phyloP scores from a whole-genome alignment of 352 stramenopile genomes.

The Pythium scleroteichum region DNA sequence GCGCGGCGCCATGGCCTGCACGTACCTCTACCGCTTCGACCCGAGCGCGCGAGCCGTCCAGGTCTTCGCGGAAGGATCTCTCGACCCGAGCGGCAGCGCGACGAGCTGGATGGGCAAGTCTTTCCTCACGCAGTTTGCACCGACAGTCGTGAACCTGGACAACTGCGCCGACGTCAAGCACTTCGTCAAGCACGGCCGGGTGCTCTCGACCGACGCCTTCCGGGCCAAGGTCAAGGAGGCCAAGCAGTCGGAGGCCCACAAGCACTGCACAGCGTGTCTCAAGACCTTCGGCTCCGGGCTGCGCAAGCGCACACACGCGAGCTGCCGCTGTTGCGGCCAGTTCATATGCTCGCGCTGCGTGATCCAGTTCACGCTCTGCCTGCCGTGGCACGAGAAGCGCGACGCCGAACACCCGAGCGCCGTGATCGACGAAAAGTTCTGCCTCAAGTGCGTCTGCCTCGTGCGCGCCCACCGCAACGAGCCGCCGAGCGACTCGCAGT shows the following conservation, averaged over 20 bases:
- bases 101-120: conserved; percentile 54
- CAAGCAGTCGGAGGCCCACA: conserved; percentile 32
- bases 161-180: conserved; percentile 79
- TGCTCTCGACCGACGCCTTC: conserved; percentile 52
- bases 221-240: conserved; percentile 14
- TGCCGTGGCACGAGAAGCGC: conserved; percentile 47
- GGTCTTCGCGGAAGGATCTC: conserved; percentile 61
- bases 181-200: conserved; percentile 75
- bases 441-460: conserved; percentile 75
- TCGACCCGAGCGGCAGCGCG: conserved; percentile 53
- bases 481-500: background rate
- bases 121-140: conserved; percentile 65
- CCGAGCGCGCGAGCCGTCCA: conserved; percentile 52
- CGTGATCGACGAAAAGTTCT: conserved; percentile 71
- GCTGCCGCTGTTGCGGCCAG: conserved; percentile 57
- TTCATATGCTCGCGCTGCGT: conserved; percentile 60
- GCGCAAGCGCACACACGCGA: conserved; percentile 41
- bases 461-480: conserved; percentile 63
- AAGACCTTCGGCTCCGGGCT: conserved; percentile 43
- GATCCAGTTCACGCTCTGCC: conserved; percentile 64
- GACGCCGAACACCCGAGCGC: conserved; percentile 57
- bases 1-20: conserved; percentile 52
- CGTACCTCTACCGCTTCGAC: conserved; percentile 68
- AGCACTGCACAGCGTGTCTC: conserved; percentile 50
- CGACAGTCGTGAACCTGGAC: conserved; percentile 59